These are phyloP conservation scores for Cutaneotrichosporon cyanovorans DNA, from an alignment of 1,284 basidiomycete species.

Conservation along the genomic window DNA sequence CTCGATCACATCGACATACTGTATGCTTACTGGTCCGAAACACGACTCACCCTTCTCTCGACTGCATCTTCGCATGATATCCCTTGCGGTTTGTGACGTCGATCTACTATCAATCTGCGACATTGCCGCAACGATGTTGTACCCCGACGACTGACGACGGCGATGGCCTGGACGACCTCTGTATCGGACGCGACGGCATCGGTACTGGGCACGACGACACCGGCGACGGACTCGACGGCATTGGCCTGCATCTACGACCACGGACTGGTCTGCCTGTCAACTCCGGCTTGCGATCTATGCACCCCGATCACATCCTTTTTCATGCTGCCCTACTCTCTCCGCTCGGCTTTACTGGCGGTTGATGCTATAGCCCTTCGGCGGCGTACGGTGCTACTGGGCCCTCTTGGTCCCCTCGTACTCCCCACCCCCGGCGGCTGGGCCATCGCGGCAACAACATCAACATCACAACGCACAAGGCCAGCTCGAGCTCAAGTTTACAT, in stretches of 20 bases:
- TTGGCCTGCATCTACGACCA: no score
- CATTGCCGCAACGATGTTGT: no score
- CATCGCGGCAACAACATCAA: neutral
- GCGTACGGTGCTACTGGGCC: constrained; percentile 42
- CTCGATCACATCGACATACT: neutral
- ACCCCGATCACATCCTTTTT: neutral
- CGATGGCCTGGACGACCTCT: no score
- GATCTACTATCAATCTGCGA: no score
- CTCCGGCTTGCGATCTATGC: no score
- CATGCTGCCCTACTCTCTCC: neutral
- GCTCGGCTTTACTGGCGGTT: no score
- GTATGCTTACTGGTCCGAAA: neutral
- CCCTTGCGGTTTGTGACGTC: no score
- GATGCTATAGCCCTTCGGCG: constrained; percentile 36
- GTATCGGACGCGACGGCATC: no score
- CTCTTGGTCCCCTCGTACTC: constrained; percentile 28
- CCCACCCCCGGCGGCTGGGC: constrained; percentile 3
- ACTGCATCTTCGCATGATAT: neutral
- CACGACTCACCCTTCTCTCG: neutral
- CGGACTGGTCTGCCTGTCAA: no score
- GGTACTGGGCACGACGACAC: no score
- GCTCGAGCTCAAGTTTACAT: constrained; percentile 68
- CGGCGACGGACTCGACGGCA: no score
- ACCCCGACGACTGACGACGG: no score
- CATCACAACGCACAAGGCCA: neutral